Evolutionary conservation across 2,329 filamentous ascomycete species (phyloP).

Genomic region (Botryotinia narcissicola): DNA sequence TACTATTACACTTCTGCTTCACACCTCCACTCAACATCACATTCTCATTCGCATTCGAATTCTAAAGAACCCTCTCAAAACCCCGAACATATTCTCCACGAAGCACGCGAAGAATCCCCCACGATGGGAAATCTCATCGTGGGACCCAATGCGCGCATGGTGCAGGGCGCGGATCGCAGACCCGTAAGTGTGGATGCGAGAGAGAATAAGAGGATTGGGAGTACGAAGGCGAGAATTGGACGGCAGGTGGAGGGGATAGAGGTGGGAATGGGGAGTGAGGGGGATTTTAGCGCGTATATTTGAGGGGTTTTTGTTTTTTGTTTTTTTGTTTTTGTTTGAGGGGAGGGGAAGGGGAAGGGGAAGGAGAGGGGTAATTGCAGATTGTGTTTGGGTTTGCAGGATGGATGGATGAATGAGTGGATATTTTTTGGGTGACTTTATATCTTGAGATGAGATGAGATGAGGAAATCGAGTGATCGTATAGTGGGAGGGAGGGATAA

Average conservation of each 20-base stretch:
- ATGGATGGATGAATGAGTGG: too few relatives aligned
- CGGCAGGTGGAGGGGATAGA: not conserved
- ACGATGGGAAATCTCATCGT: constrained; percentile 19
- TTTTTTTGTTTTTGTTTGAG: not conserved
- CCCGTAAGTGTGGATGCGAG: constrained; percentile 32
- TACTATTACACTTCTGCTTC: not conserved
- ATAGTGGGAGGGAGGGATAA: too few relatives aligned
- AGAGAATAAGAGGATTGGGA: constrained; percentile 20
- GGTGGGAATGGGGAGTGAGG: not conserved
- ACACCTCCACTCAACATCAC: not conserved
- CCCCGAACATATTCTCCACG: not conserved
- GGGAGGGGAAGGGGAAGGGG: not conserved
- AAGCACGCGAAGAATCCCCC: constrained; percentile 2
- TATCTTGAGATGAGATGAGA: not conserved
- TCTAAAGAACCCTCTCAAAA: too few relatives aligned
- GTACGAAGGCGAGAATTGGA: constrained; percentile 25
- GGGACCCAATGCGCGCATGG: constrained; percentile 25
- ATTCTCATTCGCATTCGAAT: too few relatives aligned
- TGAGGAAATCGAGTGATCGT: too few relatives aligned
- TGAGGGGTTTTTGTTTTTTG: not conserved
- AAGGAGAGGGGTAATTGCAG: not conserved
- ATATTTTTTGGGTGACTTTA: too few relatives aligned
- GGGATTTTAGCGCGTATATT: constrained; percentile 14
- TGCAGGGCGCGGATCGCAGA: constrained; percentile 27
- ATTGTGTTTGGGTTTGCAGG: too few relatives aligned